phyloP scores from a whole-genome alignment of 768 basidiomycete genomes.

The Termitomyces sp. region DNA sequence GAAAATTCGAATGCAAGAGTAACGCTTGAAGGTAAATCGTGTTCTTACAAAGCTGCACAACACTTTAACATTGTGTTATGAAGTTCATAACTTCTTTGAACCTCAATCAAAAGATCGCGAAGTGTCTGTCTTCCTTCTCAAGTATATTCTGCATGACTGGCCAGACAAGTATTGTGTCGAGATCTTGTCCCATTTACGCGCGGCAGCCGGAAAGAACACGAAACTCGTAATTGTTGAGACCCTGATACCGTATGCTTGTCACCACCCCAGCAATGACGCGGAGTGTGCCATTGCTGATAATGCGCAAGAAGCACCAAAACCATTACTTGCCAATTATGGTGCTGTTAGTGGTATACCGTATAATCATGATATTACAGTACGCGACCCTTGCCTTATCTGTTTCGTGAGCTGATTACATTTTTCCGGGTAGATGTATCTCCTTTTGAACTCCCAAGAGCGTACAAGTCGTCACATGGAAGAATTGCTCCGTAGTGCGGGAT shows the following conservation, averaged over 20 bases:
- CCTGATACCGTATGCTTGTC: slow-evolving; percentile 8
- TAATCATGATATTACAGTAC: neutral
- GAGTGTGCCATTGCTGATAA: neutral
- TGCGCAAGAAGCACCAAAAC: slow-evolving; percentile 18
- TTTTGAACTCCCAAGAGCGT: slow-evolving; percentile 37
- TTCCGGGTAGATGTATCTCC: slow-evolving; percentile 32
- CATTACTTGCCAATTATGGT: slow-evolving; percentile 38
- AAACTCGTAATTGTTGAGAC: slow-evolving; percentile 8
- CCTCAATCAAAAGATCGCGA: slow-evolving; percentile 1
- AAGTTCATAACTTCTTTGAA: slow-evolving; percentile 9
- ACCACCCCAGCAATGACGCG: neutral
- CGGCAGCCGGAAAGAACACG: slow-evolving; percentile 1
- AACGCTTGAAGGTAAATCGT: slow-evolving; percentile 6
- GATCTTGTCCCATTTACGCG: slow-evolving; percentile 4
- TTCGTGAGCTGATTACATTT: neutral
- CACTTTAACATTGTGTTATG: neutral
- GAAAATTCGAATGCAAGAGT: neutral
- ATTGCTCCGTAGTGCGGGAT: slow-evolving; percentile 29
- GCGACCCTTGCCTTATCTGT: neutral
- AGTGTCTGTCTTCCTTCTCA: slow-evolving; percentile 5
- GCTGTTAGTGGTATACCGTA: slow-evolving; percentile 32
- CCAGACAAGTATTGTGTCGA: slow-evolving; percentile 7
- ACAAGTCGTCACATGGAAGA: slow-evolving; percentile 28
- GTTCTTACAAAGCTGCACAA: neutral
- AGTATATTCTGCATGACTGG: slow-evolving; percentile 11